Conservation (phyloP, 257 asterid genomes). For the Cordia subcordata region DNA sequence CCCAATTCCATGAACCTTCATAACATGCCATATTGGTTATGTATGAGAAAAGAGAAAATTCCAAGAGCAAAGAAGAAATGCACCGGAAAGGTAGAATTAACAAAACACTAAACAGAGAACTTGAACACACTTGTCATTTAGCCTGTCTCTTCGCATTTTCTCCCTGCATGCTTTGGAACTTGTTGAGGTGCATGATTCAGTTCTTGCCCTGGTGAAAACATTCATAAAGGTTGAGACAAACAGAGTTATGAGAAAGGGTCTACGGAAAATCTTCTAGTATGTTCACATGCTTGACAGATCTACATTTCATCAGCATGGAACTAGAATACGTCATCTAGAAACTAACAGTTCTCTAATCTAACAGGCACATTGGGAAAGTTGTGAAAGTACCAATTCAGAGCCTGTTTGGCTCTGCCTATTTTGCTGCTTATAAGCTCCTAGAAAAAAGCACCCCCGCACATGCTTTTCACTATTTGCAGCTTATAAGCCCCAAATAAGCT, state of each 20-base stretch:
- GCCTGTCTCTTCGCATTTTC: constrained; percentile 82
- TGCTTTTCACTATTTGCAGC: too few relatives aligned
- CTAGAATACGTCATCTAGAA: too few relatives aligned
- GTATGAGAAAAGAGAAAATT: constrained; percentile 10
- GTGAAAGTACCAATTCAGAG: too few relatives aligned
- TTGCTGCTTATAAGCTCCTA: too few relatives aligned
- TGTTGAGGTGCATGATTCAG: constrained; percentile 60
- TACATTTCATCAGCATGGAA: too few relatives aligned
- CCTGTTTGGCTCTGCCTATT: too few relatives aligned
- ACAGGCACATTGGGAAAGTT: too few relatives aligned
- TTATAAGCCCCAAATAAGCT: too few relatives aligned
- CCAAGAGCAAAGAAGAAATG: not conserved
- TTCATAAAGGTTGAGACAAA: not conserved
- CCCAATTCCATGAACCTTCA: constrained; percentile 76
- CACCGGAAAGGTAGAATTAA: not conserved
- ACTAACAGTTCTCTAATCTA: too few relatives aligned
- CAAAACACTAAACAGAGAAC: constrained; percentile 14
- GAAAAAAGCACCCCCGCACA: too few relatives aligned
- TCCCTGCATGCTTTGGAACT: constrained; percentile 97
- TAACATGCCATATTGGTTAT: constrained; percentile 14
- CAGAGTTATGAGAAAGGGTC: not conserved
- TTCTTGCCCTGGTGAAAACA: constrained; percentile 39
- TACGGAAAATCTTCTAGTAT: not conserved
- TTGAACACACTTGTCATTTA: constrained; percentile 68
- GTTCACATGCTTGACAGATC: too few relatives aligned